phyloP scores from a whole-genome alignment of 768 basidiomycete species.

The Leccinum olivaceopallidum region DNA sequence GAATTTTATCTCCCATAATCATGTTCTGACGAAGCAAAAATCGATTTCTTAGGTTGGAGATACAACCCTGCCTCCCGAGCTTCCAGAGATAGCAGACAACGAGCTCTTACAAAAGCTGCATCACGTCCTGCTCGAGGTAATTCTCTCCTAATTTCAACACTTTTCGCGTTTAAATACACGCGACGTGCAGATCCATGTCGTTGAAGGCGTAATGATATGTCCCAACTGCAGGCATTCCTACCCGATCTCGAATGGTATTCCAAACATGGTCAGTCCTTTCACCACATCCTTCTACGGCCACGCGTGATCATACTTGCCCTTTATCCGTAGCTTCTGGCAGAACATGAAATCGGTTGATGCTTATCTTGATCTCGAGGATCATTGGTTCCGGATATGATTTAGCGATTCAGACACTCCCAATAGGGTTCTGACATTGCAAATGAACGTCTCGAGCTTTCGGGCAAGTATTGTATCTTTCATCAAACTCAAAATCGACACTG shows the following conservation, averaged over 20 bases:
- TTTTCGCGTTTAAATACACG: not conserved
- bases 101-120: slow-evolving; percentile 83
- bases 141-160: slow-evolving; percentile 9
- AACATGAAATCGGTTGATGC: slow-evolving; percentile 77
- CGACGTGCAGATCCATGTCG: slow-evolving; percentile 72
- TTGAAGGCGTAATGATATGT: slow-evolving; percentile 92
- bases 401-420: not conserved
- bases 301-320: slow-evolving; percentile 6
- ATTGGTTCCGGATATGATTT: not conserved
- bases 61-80: slow-evolving; percentile 72
- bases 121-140: slow-evolving; percentile 90
- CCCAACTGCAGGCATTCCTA: slow-evolving; percentile 90
- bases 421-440: not conserved
- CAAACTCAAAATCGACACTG: not conserved
- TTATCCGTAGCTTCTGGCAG: slow-evolving; percentile 71
- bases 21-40: not conserved
- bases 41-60: slow-evolving; percentile 71
- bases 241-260: slow-evolving; percentile 90
- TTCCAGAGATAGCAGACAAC: slow-evolving; percentile 76
- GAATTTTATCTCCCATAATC: not conserved
- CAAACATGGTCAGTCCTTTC: slow-evolving; percentile 84
- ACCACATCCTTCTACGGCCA: slow-evolving; percentile 8
- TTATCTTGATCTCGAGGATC: not conserved
- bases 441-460: not conserved
- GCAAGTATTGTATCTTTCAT: not conserved